These are phyloP conservation scores for Coemansia sp. DNA, from an alignment of 192 early-diverging fungal species.

Conservation along the genomic window DNA sequence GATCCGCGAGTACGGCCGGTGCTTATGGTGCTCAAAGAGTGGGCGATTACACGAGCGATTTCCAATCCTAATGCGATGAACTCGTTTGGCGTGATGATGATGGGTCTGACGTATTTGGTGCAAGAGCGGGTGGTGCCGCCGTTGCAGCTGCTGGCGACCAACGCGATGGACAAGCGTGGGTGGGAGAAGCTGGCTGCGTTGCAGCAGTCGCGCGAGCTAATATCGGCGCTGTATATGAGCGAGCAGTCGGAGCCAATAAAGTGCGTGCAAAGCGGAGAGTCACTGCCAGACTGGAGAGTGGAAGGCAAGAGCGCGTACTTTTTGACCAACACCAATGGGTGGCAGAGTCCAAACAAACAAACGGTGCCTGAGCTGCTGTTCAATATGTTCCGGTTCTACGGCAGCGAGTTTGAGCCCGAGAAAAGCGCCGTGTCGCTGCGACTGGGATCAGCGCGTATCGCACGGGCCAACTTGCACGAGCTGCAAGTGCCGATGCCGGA, in stretches of 20 bases:
- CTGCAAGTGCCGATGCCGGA: slow-evolving; percentile 16
- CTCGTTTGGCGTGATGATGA: slow-evolving; percentile 45
- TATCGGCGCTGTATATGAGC: slow-evolving; percentile 8
- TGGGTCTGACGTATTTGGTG: slow-evolving; percentile 40
- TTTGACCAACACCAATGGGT: background rate
- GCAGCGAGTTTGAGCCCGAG: slow-evolving; percentile 31
- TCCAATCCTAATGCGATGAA: slow-evolving; percentile 22
- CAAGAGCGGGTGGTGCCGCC: slow-evolving; percentile 38
- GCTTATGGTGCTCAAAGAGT: slow-evolving; percentile 30
- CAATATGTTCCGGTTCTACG: slow-evolving; percentile 37
- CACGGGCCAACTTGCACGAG: slow-evolving; percentile 20
- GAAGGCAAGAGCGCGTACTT: slow-evolving; percentile 21
- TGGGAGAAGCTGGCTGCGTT: slow-evolving; percentile 17
- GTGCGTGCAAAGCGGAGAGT: slow-evolving; percentile 7
- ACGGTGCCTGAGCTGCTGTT: slow-evolving; percentile 18
- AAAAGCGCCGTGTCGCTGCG: slow-evolving; percentile 31
- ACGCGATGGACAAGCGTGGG: background rate
- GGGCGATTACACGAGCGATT: slow-evolving; percentile 23
- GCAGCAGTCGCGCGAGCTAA: slow-evolving; percentile 5
- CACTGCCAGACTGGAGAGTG: slow-evolving; percentile 6
- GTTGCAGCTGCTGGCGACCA: slow-evolving; percentile 33
- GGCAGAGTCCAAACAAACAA: slow-evolving; percentile 34
- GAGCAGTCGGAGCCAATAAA: background rate
- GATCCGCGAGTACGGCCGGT: slow-evolving; percentile 33
- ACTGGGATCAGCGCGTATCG: slow-evolving; percentile 23